These are phyloP conservation scores for Truncatella angustata DNA, from an alignment of 2,329 filamentous ascomycete genomes.

Conservation along the genomic window DNA sequence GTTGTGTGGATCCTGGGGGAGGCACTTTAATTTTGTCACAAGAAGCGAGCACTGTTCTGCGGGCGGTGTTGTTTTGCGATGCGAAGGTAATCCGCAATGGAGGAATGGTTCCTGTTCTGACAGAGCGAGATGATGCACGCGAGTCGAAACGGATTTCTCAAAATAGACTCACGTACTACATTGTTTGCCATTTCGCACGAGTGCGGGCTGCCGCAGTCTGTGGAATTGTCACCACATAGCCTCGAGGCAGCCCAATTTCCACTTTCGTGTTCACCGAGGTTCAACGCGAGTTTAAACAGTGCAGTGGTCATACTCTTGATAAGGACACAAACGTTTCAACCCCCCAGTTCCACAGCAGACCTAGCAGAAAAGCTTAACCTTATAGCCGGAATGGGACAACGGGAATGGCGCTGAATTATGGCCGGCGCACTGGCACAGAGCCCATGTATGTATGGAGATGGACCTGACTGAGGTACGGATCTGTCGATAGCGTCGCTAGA, in stretches of 20 bases:
- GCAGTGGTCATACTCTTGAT: background rate
- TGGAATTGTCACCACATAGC: background rate
- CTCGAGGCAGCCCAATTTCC: background rate
- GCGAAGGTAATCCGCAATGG: background rate
- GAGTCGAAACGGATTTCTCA: too few relatives aligned
- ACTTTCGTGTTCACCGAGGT: background rate
- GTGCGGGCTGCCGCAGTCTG: background rate
- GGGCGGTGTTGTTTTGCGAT: background rate
- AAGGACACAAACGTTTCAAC: background rate
- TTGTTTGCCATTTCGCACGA: background rate
- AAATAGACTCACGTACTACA: background rate
- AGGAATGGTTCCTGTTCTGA: too few relatives aligned
- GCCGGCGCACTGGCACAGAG: too few relatives aligned
- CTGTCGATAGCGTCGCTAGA: too few relatives aligned
- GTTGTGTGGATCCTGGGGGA: slow-evolving; percentile 1
- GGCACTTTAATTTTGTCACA: background rate
- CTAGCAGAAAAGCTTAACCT: background rate
- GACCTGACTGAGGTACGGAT: too few relatives aligned
- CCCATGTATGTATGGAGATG: too few relatives aligned
- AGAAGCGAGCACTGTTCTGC: background rate
- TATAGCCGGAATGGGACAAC: too few relatives aligned
- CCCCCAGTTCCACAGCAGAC: background rate
- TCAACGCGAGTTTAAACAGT: background rate
- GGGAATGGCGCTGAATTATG: too few relatives aligned
- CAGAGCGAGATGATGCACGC: too few relatives aligned